These are phyloP conservation scores for Trichoderma parareesei DNA, from an alignment of 495 filamentous ascomycete genomes.

Conservation along the genomic window DNA sequence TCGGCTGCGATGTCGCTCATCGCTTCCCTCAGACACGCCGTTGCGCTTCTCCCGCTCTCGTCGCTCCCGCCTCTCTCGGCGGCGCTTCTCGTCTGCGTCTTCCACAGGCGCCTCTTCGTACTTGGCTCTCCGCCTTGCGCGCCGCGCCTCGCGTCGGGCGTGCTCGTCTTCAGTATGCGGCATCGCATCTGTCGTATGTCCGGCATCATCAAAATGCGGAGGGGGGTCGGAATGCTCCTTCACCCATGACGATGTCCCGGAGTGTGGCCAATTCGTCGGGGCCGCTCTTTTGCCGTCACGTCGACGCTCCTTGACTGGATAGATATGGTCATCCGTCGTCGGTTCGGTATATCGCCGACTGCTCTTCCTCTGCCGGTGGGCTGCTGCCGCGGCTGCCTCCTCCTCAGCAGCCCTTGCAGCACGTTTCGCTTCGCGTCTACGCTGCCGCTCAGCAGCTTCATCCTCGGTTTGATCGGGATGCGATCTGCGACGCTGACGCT, in stretches of 20 bases:
- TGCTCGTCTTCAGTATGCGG: conserved; percentile 33
- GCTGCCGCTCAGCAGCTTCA: conserved; percentile 40
- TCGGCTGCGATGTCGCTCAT: conserved; percentile 27
- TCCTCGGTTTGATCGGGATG: conserved; percentile 28
- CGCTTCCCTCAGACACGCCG: conserved; percentile 36
- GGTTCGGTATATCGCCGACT: conserved; percentile 30
- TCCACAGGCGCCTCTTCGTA: conserved; percentile 32
- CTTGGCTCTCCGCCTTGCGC: conserved; percentile 36
- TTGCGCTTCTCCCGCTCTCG: conserved; percentile 22
- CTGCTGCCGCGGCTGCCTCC: conserved; percentile 15
- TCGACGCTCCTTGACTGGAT: conserved; percentile 32
- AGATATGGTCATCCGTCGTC: conserved; percentile 32
- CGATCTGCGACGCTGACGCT: conserved; percentile 27
- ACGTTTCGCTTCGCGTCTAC: conserved; percentile 39
- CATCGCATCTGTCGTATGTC: conserved; percentile 26
- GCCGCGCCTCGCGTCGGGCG: conserved; percentile 36
- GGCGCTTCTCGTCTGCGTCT: conserved; percentile 37
- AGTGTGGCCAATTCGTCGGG: conserved; percentile 40
- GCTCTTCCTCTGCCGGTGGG: conserved; percentile 17
- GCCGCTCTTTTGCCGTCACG: conserved; percentile 28
- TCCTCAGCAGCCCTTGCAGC: conserved; percentile 26
- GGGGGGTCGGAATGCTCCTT: conserved; percentile 52
- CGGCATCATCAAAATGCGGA: conserved; percentile 26
- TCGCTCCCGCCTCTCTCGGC: conserved; percentile 39
- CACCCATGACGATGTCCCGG: conserved; percentile 50